These are phyloP conservation scores for Podospora appendiculata DNA, from an alignment of 495 filamentous ascomycete species.

Conservation along the genomic window DNA sequence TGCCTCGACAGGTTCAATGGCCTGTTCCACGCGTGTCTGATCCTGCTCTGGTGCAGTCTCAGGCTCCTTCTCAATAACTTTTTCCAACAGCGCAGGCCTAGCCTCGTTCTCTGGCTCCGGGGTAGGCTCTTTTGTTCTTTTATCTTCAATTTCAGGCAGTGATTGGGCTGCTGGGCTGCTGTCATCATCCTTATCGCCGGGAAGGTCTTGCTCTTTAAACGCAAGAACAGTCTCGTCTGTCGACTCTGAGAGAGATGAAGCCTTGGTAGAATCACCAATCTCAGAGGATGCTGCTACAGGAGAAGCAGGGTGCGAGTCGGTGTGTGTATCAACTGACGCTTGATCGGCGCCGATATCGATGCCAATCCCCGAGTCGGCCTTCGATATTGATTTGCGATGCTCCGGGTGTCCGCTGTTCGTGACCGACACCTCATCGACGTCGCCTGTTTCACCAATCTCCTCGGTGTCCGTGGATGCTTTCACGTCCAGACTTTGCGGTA, in stretches of 20 bases:
- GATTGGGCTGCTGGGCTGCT: background rate
- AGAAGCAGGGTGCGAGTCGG: conserved; percentile 45
- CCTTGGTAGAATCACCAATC: conserved; percentile 43
- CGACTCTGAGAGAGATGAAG: conserved; percentile 47
- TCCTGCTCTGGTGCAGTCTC: background rate
- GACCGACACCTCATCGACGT: background rate
- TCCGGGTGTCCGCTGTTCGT: conserved; percentile 8
- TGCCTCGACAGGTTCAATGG: background rate
- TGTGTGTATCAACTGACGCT: conserved; percentile 23
- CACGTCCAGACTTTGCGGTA: conserved; percentile 3
- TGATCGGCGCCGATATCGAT: conserved; percentile 30
- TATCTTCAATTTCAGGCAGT: background rate
- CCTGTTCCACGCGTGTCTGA: background rate
- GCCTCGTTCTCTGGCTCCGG: background rate
- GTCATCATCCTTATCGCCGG: background rate
- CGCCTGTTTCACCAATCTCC: background rate
- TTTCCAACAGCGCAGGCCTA: background rate
- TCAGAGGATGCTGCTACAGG: conserved; percentile 39
- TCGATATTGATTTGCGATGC: conserved; percentile 18
- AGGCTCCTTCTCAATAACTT: background rate
- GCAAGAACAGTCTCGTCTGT: conserved; percentile 43
- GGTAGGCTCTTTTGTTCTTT: background rate
- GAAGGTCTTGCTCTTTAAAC: conserved; percentile 8
- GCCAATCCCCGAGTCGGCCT: conserved; percentile 32
- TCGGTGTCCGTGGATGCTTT: background rate